Base-by-base conservation (phyloP, 73 alveolate species). In the Paramecium tetraurelia region DNA sequence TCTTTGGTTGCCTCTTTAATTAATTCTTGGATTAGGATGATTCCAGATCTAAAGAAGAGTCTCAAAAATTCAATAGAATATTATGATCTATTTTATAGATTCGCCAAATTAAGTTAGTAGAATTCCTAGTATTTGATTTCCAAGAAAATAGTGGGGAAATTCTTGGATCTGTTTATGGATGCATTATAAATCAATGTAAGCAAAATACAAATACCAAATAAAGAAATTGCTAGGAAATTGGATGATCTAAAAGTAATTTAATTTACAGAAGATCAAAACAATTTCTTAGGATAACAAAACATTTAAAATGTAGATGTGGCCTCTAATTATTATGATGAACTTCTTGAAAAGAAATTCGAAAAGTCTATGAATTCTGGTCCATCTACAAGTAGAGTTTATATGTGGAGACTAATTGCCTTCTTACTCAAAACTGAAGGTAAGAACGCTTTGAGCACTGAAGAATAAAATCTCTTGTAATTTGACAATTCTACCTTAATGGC, bases 301-400 rank as follows among this genome's bases (percentile, higher is more conserved):
- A 21, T 10, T 11, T 16, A 41, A 31, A 48, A n/a, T 44, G 46
- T 80, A 18, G 90, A 80, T 80, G 35, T 63, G 9, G 90, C 90
- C 10, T 41, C 90, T 38, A 80, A 80, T 48, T 80, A 80, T 44
- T 80, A 80, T 80, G 90, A 80, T 46, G 90, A 80, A 21, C 10
- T 80, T 2, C 72, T 80, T 21, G 90, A 80, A 36, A 80, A 80
- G 46, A 80, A 80, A 35, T 80, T 80, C 12, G 90, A 80, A 48
- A 80, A 80, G 31, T 80, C 70, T 31, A 31, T 80, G 57, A 80
- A 80, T 48, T 80, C 33, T 20, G 90, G 90, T 2, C 76, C 75
- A 41, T 21, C 90, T 46, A 44, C 43, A 44, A 31, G 63, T 22
- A 80, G 75, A 46, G 72, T 80, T 14, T 80, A 80, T 35, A 40